Percentiles rank a stretch among this genome's conserved stretches.
Conservation (phyloP, 75 land plant species). For the Ceratopteris richardii region DNA sequence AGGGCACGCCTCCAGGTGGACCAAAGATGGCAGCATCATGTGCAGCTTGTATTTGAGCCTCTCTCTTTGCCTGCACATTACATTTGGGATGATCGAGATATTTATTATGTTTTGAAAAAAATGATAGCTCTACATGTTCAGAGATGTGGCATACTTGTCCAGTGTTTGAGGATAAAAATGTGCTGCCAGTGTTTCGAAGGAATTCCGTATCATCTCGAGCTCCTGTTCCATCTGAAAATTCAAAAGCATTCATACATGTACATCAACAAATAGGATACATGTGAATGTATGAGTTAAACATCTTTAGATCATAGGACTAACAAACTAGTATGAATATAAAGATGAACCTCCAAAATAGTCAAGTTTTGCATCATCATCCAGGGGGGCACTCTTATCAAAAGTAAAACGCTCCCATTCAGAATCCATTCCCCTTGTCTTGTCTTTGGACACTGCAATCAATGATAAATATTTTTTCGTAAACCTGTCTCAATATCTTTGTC, state of each 20-base stretch:
- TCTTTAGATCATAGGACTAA: too few relatives aligned
- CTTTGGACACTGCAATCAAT: constrained; percentile 57
- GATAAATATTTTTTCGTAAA: not conserved
- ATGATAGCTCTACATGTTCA: too few relatives aligned
- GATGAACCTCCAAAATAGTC: constrained; percentile 60
- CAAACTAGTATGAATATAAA: too few relatives aligned
- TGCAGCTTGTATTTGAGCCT: constrained; percentile 54
- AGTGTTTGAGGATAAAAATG: constrained; percentile 45
- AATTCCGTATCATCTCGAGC: constrained; percentile 57
- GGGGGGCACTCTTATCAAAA: constrained; percentile 83
- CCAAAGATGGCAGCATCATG: constrained; percentile 92
- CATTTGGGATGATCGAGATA: not conserved
- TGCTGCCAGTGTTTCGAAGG: constrained; percentile 52
- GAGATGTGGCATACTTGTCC: constrained; percentile 34
- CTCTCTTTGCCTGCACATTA: constrained; percentile 49
- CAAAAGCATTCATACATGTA: too few relatives aligned
- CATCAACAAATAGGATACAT: too few relatives aligned
- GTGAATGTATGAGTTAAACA: constrained; percentile 1
- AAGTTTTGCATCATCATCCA: constrained; percentile 69
- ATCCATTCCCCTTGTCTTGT: constrained; percentile 43
- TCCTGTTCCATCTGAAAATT: constrained; percentile 34
- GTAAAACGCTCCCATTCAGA: constrained; percentile 91
- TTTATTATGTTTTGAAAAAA: not conserved
- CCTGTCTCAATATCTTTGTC: not conserved
- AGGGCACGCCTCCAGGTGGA: constrained; percentile 13